These are phyloP conservation scores for Thermochaetoides thermophila DNA, from an alignment of 495 filamentous ascomycete species.

Conservation along the genomic window DNA sequence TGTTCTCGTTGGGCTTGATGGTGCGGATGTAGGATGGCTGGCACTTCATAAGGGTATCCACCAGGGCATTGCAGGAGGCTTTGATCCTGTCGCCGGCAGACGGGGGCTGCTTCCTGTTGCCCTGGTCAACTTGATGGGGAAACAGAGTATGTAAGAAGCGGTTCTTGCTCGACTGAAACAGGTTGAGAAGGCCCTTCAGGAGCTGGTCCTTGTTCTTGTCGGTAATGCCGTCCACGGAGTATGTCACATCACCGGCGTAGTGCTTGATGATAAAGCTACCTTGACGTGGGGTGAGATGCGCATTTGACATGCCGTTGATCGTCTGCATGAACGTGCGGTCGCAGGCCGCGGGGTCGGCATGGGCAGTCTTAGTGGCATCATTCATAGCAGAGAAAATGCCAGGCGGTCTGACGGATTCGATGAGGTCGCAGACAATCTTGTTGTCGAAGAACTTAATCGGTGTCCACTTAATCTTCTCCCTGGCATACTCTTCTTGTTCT, in stretches of 20 bases:
- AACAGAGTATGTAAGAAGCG: conserved; percentile 75
- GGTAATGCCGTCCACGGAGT: conserved; percentile 91
- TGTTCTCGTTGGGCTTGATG: conserved; percentile 99
- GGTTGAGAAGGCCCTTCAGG: conserved; percentile 81
- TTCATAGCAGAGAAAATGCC: conserved; percentile 95
- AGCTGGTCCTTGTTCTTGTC: conserved; percentile 99
- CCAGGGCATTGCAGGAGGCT: conserved; percentile 86
- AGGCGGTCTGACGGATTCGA: conserved; percentile 81
- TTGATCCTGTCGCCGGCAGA: conserved; percentile 97
- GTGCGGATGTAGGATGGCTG: conserved; percentile 96
- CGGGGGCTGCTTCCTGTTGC: conserved; percentile 86
- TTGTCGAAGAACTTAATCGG: conserved; percentile 99
- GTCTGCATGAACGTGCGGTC: conserved; percentile 91
- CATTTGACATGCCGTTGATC: conserved; percentile 77
- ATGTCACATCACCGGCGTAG: conserved; percentile 95
- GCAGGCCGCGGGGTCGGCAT: conserved; percentile 84
- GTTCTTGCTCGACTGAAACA: conserved; percentile 74
- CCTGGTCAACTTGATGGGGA: conserved; percentile 85
- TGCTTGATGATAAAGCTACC: conserved; percentile 98
- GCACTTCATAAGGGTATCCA: conserved; percentile 91
- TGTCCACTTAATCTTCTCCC: conserved; percentile 96
- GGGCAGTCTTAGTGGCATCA: conserved; percentile 92
- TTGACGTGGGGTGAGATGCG: conserved; percentile 82
- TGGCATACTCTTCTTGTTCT: conserved; percentile 94
- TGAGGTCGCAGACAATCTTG: conserved; percentile 95